Conservation (phyloP, 257 asterid genomes). For the Capsicum pubescens region DNA sequence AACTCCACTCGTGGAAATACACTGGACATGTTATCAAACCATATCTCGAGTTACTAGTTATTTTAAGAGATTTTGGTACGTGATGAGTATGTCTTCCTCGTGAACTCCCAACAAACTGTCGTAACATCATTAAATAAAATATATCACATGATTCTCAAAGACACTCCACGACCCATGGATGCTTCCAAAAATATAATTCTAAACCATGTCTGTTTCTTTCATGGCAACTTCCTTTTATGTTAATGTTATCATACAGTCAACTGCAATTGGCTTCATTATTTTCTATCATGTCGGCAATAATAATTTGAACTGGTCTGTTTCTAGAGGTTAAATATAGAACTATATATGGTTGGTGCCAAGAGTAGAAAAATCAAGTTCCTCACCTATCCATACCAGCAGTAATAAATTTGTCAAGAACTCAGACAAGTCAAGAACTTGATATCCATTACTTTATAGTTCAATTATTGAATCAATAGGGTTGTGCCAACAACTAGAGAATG, state of each 20-base stretch:
- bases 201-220: constrained; percentile 20
- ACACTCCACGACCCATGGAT: neutral
- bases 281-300: constrained; percentile 25
- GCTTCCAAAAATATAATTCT: constrained; percentile 13
- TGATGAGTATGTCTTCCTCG: constrained; percentile 20
- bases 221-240: constrained; percentile 18
- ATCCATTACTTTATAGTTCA: neutral
- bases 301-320: constrained; percentile 2
- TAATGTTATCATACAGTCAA: neutral
- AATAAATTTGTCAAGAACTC: constrained; percentile 13
- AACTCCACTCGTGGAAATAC: too few species aligned
- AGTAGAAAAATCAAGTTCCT: constrained; percentile 20
- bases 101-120: constrained; percentile 21
- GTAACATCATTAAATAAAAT: constrained; percentile 9
- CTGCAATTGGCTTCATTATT: constrained; percentile 28
- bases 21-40: neutral
- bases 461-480: constrained; percentile 13
- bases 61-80: neutral
- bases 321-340: neutral
- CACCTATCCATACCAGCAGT: constrained; percentile 12
- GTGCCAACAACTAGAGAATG: neutral
- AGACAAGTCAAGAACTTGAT: constrained; percentile 22
- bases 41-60: neutral
- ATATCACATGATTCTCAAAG: neutral
- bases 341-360: constrained; percentile 18